Conservation (phyloP, 208 protist genomes). For the Wallacemonas rigidus region DNA sequence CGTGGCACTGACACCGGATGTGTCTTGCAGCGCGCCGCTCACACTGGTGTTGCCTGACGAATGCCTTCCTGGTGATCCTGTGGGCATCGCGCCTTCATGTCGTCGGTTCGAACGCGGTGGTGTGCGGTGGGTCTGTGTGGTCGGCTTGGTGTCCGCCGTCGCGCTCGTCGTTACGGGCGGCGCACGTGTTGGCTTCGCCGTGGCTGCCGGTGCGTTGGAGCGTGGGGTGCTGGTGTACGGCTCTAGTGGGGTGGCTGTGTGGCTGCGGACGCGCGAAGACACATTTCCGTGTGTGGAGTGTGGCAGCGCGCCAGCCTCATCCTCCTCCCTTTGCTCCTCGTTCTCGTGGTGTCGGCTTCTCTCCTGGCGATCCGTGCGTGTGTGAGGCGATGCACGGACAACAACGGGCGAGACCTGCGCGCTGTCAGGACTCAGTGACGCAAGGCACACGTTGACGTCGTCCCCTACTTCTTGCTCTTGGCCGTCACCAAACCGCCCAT, state of each 20-base stretch:
- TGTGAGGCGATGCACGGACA: not conserved
- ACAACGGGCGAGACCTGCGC: slow-evolving; percentile 5
- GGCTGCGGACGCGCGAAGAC: not conserved
- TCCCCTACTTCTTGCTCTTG: not conserved
- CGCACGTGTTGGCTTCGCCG: not conserved
- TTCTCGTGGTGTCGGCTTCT: no score
- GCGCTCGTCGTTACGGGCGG: not conserved
- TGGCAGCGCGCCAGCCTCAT: no score
- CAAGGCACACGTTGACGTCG: not conserved
- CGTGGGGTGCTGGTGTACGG: not conserved
- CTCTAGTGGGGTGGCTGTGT: not conserved
- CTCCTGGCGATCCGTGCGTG: not conserved
- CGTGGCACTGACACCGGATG: slow-evolving; percentile 16
- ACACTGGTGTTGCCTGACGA: not conserved
- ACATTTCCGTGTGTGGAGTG: not conserved
- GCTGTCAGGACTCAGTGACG: not conserved
- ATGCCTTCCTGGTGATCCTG: not conserved
- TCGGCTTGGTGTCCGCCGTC: not conserved
- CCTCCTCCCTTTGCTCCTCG: no score
- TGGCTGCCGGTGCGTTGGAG: not conserved
- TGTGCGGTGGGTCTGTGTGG: slow-evolving; percentile 2
- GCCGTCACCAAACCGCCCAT: no score
- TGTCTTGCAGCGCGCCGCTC: not conserved
- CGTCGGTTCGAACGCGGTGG: not conserved
- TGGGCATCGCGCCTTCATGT: not conserved